phyloP scores from a whole-genome alignment of 192 early-diverging fungal genomes.

The Podila minutissima region DNA sequence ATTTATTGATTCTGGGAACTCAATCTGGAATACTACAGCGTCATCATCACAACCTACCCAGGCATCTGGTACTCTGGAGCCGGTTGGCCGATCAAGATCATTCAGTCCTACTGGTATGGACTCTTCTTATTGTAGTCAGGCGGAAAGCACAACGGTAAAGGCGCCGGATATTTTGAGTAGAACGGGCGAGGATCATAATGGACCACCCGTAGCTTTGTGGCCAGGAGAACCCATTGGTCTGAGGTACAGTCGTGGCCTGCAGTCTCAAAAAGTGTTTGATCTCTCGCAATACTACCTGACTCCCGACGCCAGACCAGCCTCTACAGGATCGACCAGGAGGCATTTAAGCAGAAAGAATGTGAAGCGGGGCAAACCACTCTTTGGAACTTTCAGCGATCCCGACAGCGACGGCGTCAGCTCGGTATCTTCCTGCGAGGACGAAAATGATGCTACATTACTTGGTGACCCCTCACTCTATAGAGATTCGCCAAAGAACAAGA shows the following conservation, averaged over 20 bases:
- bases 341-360: not conserved
- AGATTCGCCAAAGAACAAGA: too few species aligned
- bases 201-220: not conserved
- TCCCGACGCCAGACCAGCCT: not conserved
- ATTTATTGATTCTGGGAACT: not conserved
- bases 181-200: too few species aligned
- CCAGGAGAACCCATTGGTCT: slow-evolving; percentile 11
- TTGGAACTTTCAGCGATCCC: slow-evolving; percentile 12
- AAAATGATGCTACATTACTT: not conserved
- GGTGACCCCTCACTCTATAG: not conserved
- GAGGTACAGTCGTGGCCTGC: slow-evolving; percentile 1
- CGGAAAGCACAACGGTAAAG: too few species aligned
- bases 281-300: slow-evolving; percentile 20
- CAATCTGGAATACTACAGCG: not conserved
- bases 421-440: slow-evolving; percentile 10
- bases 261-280: slow-evolving; percentile 6
- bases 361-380: not conserved
- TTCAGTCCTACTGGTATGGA: not conserved
- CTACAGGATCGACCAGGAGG: not conserved
- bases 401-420: slow-evolving; percentile 22
- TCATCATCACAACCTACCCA: not conserved
- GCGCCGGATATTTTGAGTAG: too few species aligned
- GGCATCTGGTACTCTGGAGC: not conserved
- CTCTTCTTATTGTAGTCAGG: too few species aligned
- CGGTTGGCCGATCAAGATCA: not conserved